Base-by-base conservation (phyloP, 306 rosid species). In the Castanea sativa region DNA sequence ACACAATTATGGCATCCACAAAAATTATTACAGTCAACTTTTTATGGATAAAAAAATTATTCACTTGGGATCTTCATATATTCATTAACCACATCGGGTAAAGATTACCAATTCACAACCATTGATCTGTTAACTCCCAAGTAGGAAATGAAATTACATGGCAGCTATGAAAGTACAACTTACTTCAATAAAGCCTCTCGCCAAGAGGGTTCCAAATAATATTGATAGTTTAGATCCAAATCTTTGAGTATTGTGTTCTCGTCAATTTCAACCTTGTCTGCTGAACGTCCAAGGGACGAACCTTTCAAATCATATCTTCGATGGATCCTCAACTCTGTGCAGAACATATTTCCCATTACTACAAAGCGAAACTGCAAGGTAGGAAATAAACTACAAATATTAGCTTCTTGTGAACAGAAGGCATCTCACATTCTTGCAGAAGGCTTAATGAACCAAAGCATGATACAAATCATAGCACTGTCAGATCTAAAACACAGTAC, bases 311-410 rank as follows among this genome's bases (percentile, higher is more conserved):
- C 99, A 79, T 84, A 95, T 83, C 99, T 88, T 69, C 97, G 83
- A 87, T 95, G 99, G 81, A 95, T 95, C 88, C 99, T 90, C 79
- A 95, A 81, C 86, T 95, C 98, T 52, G 99, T 95, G 87, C 99
- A 95, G 88, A 95, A 95, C 99, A 95, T 95, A 89, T 95, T 95
- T 82, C 99, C 99, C 99, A 95, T 95, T 73, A 95, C 98, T 45
- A 95, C 99, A 87, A 95, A 95, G 53, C 99, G 96, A 84, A 95
- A 95, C 99, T 95, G 96, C 89, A 86, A 65, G 60, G 78, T 59
- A 83, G 76, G 75, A 65, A 72, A 61, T 70, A 73, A 58, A 30
- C 32, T 56, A 77, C 52, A 59, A 67, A 78, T 45, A 80, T 77
- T 76, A 79, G 86, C 78, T 71, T 80, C 78, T 67, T 74, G 63